Evolutionary conservation across 495 filamentous ascomycete genomes (phyloP).

Genomic region (Hypoxylon fuscum): DNA sequence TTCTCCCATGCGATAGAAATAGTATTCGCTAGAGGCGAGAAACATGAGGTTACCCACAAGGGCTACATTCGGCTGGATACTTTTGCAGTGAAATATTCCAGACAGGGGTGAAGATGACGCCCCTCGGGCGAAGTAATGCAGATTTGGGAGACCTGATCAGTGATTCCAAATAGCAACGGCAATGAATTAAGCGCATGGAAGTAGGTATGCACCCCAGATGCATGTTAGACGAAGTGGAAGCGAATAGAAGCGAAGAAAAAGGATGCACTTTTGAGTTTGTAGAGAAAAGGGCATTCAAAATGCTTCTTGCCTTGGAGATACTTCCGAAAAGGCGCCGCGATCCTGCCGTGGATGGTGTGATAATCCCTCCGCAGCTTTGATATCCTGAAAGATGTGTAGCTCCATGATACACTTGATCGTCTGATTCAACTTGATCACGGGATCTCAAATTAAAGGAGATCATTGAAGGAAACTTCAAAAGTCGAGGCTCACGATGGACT

Average conservation of each 20-base stretch:
- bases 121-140: not conserved
- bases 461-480: no score
- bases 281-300: not conserved
- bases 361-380: not conserved
- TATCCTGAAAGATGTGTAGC: not conserved
- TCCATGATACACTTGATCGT: not conserved
- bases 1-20: no score
- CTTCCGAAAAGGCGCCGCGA: constrained; percentile 18
- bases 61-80: constrained; percentile 3
- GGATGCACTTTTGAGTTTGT: not conserved
- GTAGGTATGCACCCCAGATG: constrained; percentile 7
- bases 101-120: not conserved
- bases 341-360: constrained; percentile 12
- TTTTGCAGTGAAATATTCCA: not conserved
- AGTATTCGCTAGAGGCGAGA: not conserved
- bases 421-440: not conserved
- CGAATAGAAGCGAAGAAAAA: not conserved
- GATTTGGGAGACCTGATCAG: constrained; percentile 3
- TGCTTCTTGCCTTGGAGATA: not conserved
- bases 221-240: not conserved
- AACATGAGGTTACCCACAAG: not conserved
- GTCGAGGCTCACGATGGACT: no score
- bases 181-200: constrained; percentile 16
- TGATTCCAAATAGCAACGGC: constrained; percentile 30
- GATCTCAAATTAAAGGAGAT: not conserved